Percentiles rank a stretch among this genome's conserved stretches.
Evolutionary conservation across 2,329 filamentous ascomycete species (phyloP).

Genomic region (Exophiala mesophila): DNA sequence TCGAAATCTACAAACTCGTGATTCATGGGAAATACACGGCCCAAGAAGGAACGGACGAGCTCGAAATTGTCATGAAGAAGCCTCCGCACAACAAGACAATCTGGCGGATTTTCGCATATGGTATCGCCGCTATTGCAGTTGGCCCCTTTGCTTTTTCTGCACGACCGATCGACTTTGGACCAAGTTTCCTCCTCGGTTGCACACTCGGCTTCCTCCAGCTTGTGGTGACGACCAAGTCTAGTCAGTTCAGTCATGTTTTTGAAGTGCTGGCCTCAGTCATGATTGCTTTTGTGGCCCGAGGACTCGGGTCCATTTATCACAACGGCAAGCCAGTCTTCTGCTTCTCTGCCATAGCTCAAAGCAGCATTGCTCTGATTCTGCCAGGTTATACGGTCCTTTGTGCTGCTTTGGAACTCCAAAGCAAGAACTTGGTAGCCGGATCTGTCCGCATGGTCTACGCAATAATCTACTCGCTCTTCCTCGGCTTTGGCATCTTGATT

Average conservation of each 20-base stretch:
- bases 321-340: conserved; percentile 55
- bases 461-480: conserved; percentile 67
- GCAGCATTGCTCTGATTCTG: conserved; percentile 69
- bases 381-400: conserved; percentile 63
- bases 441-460: conserved; percentile 71
- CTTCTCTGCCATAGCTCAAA: conserved; percentile 66
- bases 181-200: conserved; percentile 70
- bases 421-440: conserved; percentile 63
- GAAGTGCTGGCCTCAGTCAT: conserved; percentile 60
- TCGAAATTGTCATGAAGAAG: conserved; percentile 52
- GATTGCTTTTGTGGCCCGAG: conserved; percentile 65
- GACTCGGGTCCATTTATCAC: conserved; percentile 59
- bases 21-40: conserved; percentile 44
- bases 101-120: conserved; percentile 62
- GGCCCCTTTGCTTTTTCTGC: conserved; percentile 77
- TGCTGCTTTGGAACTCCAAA: conserved; percentile 62
- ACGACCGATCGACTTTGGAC: conserved; percentile 70
- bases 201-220: conserved; percentile 71
- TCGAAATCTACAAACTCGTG: conserved; percentile 45
- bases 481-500: conserved; percentile 68
- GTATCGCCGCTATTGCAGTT: conserved; percentile 68
- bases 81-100: conserved; percentile 52
- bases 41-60: conserved; percentile 40
- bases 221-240: conserved; percentile 67
- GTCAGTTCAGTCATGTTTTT: conserved; percentile 61